Base-by-base conservation (phyloP, 495 filamentous ascomycete genomes). In the Aspergillus bridgeri region DNA sequence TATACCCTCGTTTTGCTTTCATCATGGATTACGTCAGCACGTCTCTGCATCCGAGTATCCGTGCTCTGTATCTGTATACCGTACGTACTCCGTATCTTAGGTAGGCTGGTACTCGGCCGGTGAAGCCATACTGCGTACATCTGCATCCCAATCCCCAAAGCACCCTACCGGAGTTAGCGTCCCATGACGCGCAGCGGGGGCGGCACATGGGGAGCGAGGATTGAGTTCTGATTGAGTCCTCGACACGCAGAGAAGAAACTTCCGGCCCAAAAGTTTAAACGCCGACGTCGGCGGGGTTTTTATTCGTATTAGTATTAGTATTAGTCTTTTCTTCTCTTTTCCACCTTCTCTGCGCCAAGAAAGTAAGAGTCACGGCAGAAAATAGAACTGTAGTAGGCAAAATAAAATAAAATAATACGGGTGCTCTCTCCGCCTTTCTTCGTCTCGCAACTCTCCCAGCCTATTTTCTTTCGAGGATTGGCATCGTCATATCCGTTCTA, bases 201-300 rank as follows among this genome's bases (percentile, higher is more conserved):
- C 33, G 17, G 33, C 33, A 38, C 33, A 38, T 38, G 33, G 33
- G n/a, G 33, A 38, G 29, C 2, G 29, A 33, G 8, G 8, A n/a
- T n/a, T n/a, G n/a, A n/a, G n/a, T n/a, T n/a, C n/a, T n/a, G n/a
- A n/a, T n/a, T n/a, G n/a, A n/a, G n/a, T n/a, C n/a, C n/a, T n/a
- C n/a, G n/a, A n/a, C n/a, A n/a, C n/a, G n/a, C n/a, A n/a, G n/a
- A n/a, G n/a, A n/a, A n/a, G n/a, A n/a, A n/a, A n/a, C n/a, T n/a
- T 33, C 6, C 29, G 29, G 29, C 29, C 33, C 52, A 50, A 57
- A 45, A 17, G 45, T 56, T 33, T 33, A 33, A 33, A 6, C 33
- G 60, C 68, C 70, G 70, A 71, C 60, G 66, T 73, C 70, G 70
- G 70, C 65, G 59, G 27, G 46, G 53, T 24, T 45, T 50, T 59